A percentile compares a stretch with the other conserved stretches of the same genome.
These are phyloP conservation scores for Lactarius sp. DNA, from an alignment of 768 basidiomycete species.

Conservation along the genomic window DNA sequence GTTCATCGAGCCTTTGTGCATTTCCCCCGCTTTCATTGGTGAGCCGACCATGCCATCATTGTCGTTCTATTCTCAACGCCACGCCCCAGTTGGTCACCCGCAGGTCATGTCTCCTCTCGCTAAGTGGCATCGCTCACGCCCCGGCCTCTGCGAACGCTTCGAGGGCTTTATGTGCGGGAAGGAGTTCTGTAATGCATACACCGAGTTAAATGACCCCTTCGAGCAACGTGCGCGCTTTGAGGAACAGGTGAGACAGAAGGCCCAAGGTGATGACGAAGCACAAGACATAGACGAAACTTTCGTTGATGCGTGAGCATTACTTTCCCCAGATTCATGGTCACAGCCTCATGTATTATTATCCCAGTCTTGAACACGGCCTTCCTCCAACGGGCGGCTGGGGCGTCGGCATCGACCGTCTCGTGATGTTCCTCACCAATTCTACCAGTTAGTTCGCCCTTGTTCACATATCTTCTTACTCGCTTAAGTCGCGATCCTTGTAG, in stretches of 20 bases:
- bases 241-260: conserved; percentile 92
- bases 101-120: conserved; percentile 99
- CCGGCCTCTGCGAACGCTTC: conserved; percentile 97
- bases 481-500: conserved; percentile 36
- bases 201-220: conserved; percentile 98
- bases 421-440: conserved; percentile 99
- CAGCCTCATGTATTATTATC: neutral
- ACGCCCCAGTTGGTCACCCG: conserved; percentile 78
- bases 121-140: conserved; percentile 96
- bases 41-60: conserved; percentile 24
- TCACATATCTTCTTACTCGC: conserved; percentile 1
- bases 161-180: conserved; percentile 98
- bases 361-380: conserved; percentile 90
- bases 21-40: conserved; percentile 96
- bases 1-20: conserved; percentile 94
- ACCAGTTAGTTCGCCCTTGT: conserved; percentile 52
- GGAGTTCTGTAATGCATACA: conserved; percentile 99
- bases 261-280: conserved; percentile 95
- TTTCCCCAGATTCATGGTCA: neutral
- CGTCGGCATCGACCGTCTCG: conserved; percentile 89
- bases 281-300: conserved; percentile 96
- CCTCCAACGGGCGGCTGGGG: conserved; percentile 99
- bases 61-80: neutral
- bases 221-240: conserved; percentile 94
- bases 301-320: conserved; percentile 74